Percentiles rank a stretch among this genome's conserved stretches.
Evolutionary conservation across 1,284 basidiomycete genomes (phyloP).

Genomic region (Kwoniella shivajii): DNA sequence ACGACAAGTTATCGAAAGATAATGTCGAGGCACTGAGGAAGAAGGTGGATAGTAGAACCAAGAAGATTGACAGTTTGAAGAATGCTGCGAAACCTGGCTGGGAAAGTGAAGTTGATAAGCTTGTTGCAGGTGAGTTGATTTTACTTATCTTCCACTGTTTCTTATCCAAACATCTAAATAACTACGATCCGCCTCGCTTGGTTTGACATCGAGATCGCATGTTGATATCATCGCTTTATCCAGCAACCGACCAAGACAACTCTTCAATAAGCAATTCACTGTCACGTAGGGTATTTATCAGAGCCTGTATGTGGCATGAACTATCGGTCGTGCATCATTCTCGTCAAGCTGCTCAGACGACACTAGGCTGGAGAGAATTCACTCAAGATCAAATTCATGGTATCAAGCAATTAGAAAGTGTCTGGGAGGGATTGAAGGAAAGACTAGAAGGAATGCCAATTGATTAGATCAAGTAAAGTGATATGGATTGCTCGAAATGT

Average conservation of each 20-base stretch:
- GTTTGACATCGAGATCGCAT: too few species aligned
- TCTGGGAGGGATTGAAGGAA: slow-evolving; percentile 73
- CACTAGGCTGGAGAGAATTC: slow-evolving; percentile 69
- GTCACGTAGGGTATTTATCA: slow-evolving; percentile 75
- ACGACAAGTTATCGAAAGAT: slow-evolving; percentile 77
- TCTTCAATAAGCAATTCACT: slow-evolving; percentile 65
- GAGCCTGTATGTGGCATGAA: slow-evolving; percentile 90
- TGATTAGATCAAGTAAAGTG: too few species aligned
- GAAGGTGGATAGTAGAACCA: slow-evolving; percentile 71
- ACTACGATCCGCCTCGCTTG: too few species aligned
- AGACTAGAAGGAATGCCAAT: slow-evolving; percentile 77
- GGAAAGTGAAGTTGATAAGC: slow-evolving; percentile 77
- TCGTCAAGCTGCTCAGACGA: slow-evolving; percentile 78
- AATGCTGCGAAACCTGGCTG: slow-evolving; percentile 72
- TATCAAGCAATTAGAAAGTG: slow-evolving; percentile 62
- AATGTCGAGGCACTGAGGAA: slow-evolving; percentile 82
- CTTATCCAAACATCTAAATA: too few species aligned
- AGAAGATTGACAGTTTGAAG: slow-evolving; percentile 73
- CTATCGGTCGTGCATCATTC: slow-evolving; percentile 83
- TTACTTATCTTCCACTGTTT: background rate
- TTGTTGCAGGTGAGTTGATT: slow-evolving; percentile 52
- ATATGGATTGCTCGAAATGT: too few species aligned
- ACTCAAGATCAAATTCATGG: slow-evolving; percentile 71
- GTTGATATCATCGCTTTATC: too few species aligned
- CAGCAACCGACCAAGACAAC: slow-evolving; percentile 50